A percentile compares a stretch with the other conserved stretches of the same genome.
Conservation (phyloP, 352 stramenopile species). For the Blastocystis hominis region DNA sequence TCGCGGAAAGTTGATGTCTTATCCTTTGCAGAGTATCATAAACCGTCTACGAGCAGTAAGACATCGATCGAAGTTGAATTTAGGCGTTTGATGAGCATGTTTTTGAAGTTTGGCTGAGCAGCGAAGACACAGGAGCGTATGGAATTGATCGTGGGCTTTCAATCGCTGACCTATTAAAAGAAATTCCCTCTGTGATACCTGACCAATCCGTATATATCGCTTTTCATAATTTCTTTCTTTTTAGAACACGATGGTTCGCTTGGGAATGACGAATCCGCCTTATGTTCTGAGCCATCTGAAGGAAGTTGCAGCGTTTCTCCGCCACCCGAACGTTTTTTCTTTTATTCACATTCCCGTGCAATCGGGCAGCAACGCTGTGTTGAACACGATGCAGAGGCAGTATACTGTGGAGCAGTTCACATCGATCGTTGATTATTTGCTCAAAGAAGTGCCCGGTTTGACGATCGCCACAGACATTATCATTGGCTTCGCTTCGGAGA, state of each 20-base stretch:
- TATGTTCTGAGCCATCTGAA: conserved; percentile 79
- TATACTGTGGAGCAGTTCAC: conserved; percentile 76
- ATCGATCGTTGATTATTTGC: conserved; percentile 69
- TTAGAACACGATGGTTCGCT: conserved; percentile 72
- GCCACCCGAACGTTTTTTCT: conserved; percentile 72
- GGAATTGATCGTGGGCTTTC: conserved; percentile 68
- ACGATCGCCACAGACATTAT: conserved; percentile 83
- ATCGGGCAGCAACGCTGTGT: conserved; percentile 72
- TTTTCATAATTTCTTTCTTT: neutral
- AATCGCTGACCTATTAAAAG: neutral
- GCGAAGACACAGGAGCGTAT: conserved; percentile 81
- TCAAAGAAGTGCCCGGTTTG: conserved; percentile 69
- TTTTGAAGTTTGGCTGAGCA: conserved; percentile 80
- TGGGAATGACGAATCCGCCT: conserved; percentile 83
- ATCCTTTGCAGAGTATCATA: conserved; percentile 72
- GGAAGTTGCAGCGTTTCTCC: conserved; percentile 71
- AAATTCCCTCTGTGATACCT: neutral
- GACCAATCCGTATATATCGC: conserved; percentile 40
- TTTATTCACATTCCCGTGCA: conserved; percentile 83
- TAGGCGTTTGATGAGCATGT: conserved; percentile 66
- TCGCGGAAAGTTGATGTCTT: conserved; percentile 77
- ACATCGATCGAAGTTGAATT: conserved; percentile 59
- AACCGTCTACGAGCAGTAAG: conserved; percentile 66
- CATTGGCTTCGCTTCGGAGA: conserved; percentile 79
- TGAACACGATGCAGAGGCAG: conserved; percentile 79